Conservation (phyloP, 2,329 filamentous ascomycete genomes). For the Xylariaceae sp. region DNA sequence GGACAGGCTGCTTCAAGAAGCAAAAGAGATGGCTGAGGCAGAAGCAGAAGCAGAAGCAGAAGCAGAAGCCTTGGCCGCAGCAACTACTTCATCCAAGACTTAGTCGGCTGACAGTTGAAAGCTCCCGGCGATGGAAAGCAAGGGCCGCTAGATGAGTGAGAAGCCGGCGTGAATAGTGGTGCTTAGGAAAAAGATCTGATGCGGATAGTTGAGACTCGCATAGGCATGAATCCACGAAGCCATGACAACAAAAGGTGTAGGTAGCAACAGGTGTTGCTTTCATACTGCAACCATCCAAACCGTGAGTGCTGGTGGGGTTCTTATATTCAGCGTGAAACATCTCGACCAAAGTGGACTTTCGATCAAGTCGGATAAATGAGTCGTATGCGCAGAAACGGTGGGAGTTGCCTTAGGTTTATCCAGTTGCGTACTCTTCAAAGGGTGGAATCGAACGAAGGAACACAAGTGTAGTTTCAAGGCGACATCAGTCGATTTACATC, state of each 20-base stretch:
- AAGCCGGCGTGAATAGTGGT: slow-evolving; percentile 10
- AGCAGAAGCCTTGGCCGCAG: slow-evolving; percentile 22
- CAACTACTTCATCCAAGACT: slow-evolving; percentile 23
- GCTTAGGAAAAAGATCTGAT: background rate
- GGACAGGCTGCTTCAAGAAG: slow-evolving; percentile 37
- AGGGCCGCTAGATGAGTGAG: background rate
- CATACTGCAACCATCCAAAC: background rate
- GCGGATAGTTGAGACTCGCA: background rate
- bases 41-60: slow-evolving; percentile 28
- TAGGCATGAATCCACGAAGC: background rate
- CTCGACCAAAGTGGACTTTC: too few species aligned
- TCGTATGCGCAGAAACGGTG: too few species aligned
- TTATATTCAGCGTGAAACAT: too few species aligned
- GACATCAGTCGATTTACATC: too few species aligned
- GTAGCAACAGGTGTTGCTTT: background rate
- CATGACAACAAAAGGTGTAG: background rate
- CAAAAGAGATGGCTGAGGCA: slow-evolving; percentile 36
- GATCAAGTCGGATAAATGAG: too few species aligned
- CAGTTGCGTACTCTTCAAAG: too few species aligned
- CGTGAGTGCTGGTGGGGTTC: background rate
- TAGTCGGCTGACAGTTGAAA: slow-evolving; percentile 15
- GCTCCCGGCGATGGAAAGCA: background rate
- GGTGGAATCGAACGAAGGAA: too few species aligned
- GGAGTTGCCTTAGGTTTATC: too few species aligned
- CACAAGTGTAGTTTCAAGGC: too few species aligned